phyloP scores from a whole-genome alignment of 441 rosid genomes.

The Erysimum cheiri region DNA sequence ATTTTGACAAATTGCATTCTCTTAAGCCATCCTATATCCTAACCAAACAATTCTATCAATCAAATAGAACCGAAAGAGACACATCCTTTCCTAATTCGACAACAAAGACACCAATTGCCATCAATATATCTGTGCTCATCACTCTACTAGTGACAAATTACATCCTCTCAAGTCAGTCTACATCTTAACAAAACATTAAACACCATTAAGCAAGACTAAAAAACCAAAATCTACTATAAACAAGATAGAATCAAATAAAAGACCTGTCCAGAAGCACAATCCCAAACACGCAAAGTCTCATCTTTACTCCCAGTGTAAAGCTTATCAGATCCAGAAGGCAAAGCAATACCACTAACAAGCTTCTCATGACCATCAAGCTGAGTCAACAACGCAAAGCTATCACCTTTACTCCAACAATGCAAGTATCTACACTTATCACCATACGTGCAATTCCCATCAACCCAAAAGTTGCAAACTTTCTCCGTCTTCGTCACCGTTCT shows the following conservation, averaged over 20 bases:
- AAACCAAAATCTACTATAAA: background rate
- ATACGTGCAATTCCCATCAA: slow-evolving; percentile 76
- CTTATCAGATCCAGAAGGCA: slow-evolving; percentile 87
- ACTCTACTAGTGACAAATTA: no score
- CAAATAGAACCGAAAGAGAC: no score
- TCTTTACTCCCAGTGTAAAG: slow-evolving; percentile 94
- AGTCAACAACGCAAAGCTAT: slow-evolving; percentile 66
- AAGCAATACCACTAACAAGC: slow-evolving; percentile 86
- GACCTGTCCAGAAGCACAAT: slow-evolving; percentile 97
- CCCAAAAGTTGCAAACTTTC: slow-evolving; percentile 86
- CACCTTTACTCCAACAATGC: slow-evolving; percentile 94
- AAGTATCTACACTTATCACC: slow-evolving; percentile 83
- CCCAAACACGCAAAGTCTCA: slow-evolving; percentile 89
- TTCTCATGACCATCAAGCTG: slow-evolving; percentile 89
- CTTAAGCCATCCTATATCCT: slow-evolving; percentile 15
- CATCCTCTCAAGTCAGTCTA: no score
- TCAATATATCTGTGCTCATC: no score
- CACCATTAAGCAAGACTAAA: background rate
- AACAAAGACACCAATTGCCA: no score
- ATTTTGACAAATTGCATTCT: background rate
- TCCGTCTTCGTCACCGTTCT: slow-evolving; percentile 64
- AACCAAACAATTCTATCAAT: slow-evolving; percentile 17
- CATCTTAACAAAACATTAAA: no score
- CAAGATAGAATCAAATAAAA: slow-evolving; percentile 14
- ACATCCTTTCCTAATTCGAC: no score